Evolutionary conservation across 306 rosid genomes (phyloP), one percentile per base, ranked within the genome.

Genomic region (Casuarina cunninghamiana): DNA sequence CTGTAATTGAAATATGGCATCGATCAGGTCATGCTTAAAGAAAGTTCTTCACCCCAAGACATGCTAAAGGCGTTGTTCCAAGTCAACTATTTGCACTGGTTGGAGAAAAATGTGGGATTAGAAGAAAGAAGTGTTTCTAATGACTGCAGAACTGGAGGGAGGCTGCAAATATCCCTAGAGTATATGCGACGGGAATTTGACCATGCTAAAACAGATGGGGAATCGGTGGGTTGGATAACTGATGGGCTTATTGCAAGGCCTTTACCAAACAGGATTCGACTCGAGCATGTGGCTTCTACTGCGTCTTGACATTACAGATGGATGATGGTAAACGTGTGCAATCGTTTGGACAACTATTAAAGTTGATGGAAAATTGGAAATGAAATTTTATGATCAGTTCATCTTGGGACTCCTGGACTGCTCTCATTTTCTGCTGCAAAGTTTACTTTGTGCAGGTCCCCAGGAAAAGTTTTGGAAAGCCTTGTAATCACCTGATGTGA

Each of bases 201-300:
- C 78, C 94, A 88, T 79, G 89, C 78, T 16, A 92, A 86, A 84
- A 87, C 17, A 12, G 98, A 94, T 45, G 94, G 95, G 41, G 91
- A 92, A 81, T 77, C 79, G 5, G 86, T 37, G 26, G 97, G 98
- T 38, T 94, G 97, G 98, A 74, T 79, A 60, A 84, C 82, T 2
- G 97, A 94, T 54, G 97, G 97, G 61, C 95, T 94, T 15, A 90
- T 94, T 53, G 97, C 97, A 26, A 89, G 98, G 80, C 97, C 98
- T 53, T 83, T 89, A 71, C 89, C 95, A 9, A 87, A 77, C 68
- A 84, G 98, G 83, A 86, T 90, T 80, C 88, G 90, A 21, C 74
- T 42, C 0, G 87, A 71, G 15, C 60, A 79, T 79, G 62, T 61
- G 19, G 71, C 81, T 26, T 10, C 78, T 16, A 66, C 69, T 79